phyloP scores from a whole-genome alignment of 208 protist genomes.

The Strigomonas galati region DNA sequence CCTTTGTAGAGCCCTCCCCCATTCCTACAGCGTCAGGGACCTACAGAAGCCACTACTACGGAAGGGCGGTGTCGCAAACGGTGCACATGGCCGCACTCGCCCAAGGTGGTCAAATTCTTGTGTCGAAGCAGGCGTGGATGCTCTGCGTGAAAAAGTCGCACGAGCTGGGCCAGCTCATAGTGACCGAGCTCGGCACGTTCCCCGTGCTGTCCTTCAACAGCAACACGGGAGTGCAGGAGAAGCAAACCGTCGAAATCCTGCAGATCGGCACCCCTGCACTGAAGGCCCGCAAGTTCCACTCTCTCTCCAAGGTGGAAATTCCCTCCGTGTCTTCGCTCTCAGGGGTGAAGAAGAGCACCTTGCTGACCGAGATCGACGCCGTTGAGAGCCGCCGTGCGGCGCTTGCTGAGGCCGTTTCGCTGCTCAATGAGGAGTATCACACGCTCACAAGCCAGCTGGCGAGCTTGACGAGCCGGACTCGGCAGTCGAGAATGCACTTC shows the following conservation, averaged over 20 bases:
- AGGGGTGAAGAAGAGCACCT: constrained; percentile 39
- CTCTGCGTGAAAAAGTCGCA: constrained; percentile 43
- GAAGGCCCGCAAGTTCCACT: constrained; percentile 42
- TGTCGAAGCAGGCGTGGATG: constrained; percentile 62
- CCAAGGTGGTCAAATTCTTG: constrained; percentile 81
- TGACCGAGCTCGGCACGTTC: constrained; percentile 44
- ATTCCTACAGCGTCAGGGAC: constrained; percentile 35
- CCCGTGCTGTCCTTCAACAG: constrained; percentile 74
- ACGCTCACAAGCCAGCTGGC: constrained; percentile 41
- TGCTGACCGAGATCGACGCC: constrained; percentile 62
- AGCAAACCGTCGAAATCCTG: constrained; percentile 55
- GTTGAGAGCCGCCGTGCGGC: constrained; percentile 42
- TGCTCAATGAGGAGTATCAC: constrained; percentile 53
- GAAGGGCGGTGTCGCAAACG: constrained; percentile 73
- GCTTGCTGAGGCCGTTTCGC: constrained; percentile 43
- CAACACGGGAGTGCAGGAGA: constrained; percentile 61
- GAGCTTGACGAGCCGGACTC: constrained; percentile 33
- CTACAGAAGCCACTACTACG: constrained; percentile 83
- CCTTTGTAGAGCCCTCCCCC: constrained; percentile 61
- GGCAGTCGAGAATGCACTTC: constrained; percentile 58
- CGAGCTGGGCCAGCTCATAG: constrained; percentile 54
- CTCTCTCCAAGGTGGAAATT: constrained; percentile 24
- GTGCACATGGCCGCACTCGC: constrained; percentile 62
- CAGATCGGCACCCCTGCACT: constrained; percentile 53
- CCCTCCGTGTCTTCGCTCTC: constrained; percentile 39